phyloP scores from a whole-genome alignment of 306 rosid species.

The Ormosia semicastrata region DNA sequence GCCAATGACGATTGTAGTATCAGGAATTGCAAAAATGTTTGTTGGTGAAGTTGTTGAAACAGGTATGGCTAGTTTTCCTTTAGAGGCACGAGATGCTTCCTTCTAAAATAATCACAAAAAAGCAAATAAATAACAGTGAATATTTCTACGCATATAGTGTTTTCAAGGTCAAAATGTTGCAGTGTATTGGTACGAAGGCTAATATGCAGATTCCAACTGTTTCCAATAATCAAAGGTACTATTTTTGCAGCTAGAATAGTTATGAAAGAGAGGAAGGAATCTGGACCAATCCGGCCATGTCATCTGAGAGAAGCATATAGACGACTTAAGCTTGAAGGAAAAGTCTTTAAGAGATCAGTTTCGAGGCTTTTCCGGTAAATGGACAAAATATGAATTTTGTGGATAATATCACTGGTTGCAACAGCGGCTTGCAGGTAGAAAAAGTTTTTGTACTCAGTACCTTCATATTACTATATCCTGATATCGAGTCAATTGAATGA shows the following conservation, averaged over 20 bases:
- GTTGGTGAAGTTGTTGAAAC: constrained; percentile 95
- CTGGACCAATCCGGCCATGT: constrained; percentile 94
- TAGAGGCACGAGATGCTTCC: neutral
- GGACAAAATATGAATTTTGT: constrained; percentile 13
- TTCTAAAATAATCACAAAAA: neutral
- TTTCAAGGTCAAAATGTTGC: neutral
- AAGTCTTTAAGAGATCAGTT: constrained; percentile 70
- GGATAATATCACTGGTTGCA: neutral
- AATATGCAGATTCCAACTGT: constrained; percentile 10
- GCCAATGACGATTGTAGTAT: constrained; percentile 90
- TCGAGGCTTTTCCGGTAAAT: constrained; percentile 75
- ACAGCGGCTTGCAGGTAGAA: neutral
- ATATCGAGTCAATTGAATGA: neutral
- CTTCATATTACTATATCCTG: neutral
- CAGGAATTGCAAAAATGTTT: constrained; percentile 90
- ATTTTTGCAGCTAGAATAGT: constrained; percentile 69
- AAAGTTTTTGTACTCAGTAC: neutral
- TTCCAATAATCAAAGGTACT: neutral
- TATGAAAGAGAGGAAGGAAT: constrained; percentile 83
- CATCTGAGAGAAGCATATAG: constrained; percentile 89
- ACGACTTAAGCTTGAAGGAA: constrained; percentile 89
- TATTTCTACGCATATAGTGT: neutral
- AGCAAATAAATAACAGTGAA: neutral
- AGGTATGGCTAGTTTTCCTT: constrained; percentile 45
- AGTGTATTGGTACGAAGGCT: neutral